Conservation (phyloP, 768 basidiomycete species). For the Zangia roseola region DNA sequence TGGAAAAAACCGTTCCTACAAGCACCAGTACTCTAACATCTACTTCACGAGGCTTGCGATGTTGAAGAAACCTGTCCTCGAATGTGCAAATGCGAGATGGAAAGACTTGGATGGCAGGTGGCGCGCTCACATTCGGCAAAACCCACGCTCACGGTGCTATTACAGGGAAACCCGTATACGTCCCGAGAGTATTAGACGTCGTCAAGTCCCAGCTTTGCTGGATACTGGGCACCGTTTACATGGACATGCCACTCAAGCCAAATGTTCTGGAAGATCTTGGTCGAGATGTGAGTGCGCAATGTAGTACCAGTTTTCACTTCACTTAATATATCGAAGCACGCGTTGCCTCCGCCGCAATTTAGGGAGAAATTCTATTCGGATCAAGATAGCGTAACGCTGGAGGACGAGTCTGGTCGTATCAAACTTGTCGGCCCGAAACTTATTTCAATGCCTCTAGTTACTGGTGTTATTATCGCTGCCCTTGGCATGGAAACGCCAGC, state of each 20-base stretch:
- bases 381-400: conserved; percentile 83
- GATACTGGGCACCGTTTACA: conserved; percentile 92
- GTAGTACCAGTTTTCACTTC: conserved; percentile 3
- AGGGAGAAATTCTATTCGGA: conserved; percentile 70
- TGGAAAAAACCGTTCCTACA: conserved; percentile 50
- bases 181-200: conserved; percentile 87
- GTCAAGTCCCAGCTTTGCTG: conserved; percentile 83
- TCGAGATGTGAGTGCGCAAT: conserved; percentile 67
- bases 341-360: conserved; percentile 82
- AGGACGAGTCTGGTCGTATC: conserved; percentile 95
- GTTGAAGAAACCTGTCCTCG: conserved; percentile 47
- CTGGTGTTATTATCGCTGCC: conserved; percentile 87
- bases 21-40: conserved; percentile 70
- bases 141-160: conserved; percentile 6
- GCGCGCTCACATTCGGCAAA: background rate
- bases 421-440: conserved; percentile 78
- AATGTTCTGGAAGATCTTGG: conserved; percentile 96
- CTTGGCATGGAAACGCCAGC: conserved; percentile 86
- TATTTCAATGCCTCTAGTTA: conserved; percentile 65
- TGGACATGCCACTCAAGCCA: conserved; percentile 99
- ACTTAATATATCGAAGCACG: conserved; percentile 55
- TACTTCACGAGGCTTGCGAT: conserved; percentile 61
- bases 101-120: conserved; percentile 40
- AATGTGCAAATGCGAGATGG: conserved; percentile 53
- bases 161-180: conserved; percentile 63